Evolutionary conservation across 768 basidiomycete genomes (phyloP).

Genomic region (Lentinula boryana): DNA sequence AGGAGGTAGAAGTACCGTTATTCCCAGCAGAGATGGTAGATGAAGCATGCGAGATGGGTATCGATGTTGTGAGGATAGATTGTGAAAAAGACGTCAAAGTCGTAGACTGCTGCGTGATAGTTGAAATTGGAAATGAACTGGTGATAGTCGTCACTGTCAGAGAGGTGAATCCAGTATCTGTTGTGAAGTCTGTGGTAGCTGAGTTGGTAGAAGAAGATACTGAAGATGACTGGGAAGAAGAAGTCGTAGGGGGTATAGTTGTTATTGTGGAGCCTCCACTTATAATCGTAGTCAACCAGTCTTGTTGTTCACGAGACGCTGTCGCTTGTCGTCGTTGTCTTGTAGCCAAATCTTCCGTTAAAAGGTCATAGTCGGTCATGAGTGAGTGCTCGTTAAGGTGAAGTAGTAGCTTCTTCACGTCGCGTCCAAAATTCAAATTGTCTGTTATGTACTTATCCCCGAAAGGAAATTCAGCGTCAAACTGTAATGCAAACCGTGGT

Average conservation of each 20-base stretch:
- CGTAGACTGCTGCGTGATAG: slow-evolving; percentile 31
- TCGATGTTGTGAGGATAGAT: slow-evolving; percentile 23
- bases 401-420: not conserved
- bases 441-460: not conserved
- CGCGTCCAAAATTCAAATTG: not conserved
- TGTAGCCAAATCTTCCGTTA: not conserved
- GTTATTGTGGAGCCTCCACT: slow-evolving; percentile 13
- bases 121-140: slow-evolving; percentile 26
- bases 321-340: not conserved
- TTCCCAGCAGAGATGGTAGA: slow-evolving; percentile 2
- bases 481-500: not conserved
- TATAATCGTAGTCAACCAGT: slow-evolving; percentile 8
- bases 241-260: slow-evolving; percentile 9
- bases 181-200: not conserved
- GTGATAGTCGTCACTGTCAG: not conserved
- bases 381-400: not conserved
- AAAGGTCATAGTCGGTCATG: not conserved
- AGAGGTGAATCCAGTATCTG: not conserved
- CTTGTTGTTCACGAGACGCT: not conserved
- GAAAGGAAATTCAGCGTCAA: not conserved
- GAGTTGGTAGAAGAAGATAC: not conserved
- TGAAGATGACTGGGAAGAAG: not conserved
- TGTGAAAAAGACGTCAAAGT: slow-evolving; percentile 36
- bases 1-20: slow-evolving; percentile 10
- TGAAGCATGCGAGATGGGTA: slow-evolving; percentile 10